Percentiles rank a stretch among this genome's conserved stretches.
Conservation (phyloP, 306 rosid genomes). For the Clitoria ternatea region DNA sequence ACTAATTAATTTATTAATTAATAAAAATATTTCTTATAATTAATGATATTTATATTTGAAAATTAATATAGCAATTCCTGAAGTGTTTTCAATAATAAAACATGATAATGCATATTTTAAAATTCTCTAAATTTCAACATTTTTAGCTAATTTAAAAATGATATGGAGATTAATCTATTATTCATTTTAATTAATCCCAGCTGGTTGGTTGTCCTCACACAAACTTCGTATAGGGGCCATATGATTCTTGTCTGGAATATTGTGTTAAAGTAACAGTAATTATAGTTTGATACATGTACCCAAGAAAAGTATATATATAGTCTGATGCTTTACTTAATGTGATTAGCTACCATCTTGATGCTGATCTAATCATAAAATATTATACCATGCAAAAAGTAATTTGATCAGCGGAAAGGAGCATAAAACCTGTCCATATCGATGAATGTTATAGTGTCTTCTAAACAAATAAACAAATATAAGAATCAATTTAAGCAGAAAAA, state of each 20-base stretch:
- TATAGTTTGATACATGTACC: constrained; percentile 13
- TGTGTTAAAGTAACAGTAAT: constrained; percentile 1
- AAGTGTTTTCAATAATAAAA: neutral
- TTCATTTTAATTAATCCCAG: neutral
- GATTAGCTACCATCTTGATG: neutral
- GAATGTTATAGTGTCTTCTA: too few relatives aligned
- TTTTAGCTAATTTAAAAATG: neutral
- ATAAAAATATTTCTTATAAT: neutral
- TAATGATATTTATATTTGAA: neutral
- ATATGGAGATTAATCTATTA: neutral
- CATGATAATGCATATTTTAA: neutral
- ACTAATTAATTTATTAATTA: too few relatives aligned
- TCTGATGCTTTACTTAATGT: constrained; percentile 13
- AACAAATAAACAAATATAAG: too few relatives aligned
- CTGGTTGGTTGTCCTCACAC: neutral
- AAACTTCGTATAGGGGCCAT: neutral
- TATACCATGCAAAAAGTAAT: neutral
- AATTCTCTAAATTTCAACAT: neutral
- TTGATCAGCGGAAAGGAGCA: neutral
- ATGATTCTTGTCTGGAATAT: constrained; percentile 5
- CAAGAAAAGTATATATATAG: neutral
- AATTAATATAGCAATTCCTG: neutral
- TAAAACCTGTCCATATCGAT: neutral
- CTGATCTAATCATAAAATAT: constrained; percentile 1
- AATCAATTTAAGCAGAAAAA: too few relatives aligned